Base-by-base conservation (phyloP, 2,329 filamentous ascomycete genomes). In the Karstenula rhodostoma region DNA sequence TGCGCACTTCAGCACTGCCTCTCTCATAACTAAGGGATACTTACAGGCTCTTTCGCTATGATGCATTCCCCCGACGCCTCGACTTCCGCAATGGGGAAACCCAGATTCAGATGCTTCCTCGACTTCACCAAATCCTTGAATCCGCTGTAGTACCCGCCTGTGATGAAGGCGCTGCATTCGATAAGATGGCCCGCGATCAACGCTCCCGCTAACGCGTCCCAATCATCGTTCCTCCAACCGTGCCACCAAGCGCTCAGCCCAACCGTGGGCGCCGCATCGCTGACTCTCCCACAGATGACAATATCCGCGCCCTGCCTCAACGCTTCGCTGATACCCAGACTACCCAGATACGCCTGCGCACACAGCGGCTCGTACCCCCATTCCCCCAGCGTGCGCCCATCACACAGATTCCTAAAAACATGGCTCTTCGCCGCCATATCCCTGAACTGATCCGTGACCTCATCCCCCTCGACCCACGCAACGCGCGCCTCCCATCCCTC, bases 101-200 rank as follows among this genome's bases (percentile, higher is more conserved):
- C 77, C 1, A 81, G 72, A 43, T 79, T 78, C 37, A 82, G 59
- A 50, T 67, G 64, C 25, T 58, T 55, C 13, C 67, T 59, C 32
- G 75, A 73, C 62, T 65, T 68, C 69, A 73, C 47, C 67, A 69
- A 17, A 40, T 81, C 73, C 1, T 69, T 68, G 51, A 79, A 83
- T 2, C 83, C 84, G 0, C 82, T 76, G 59, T 84, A 86, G 63
- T 86, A 85, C 0, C 73, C 82, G 0, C 84, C 84, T 0, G 81
- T 82, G 13, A 81, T 81, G 51, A 86, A 86, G 0, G 82, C 77
- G 0, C 79, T 81, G 65, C 84, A 86, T 65, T 87, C 85, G 40
- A 86, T 85, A 5, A 86, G 67, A 70, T 86, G 83, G 0, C 82
- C 84, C 0, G 83, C 83, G 1, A 86, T 67, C 0, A 86, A 69